Conservation (phyloP, 2,329 filamentous ascomycete species). For the Ophiostoma perfectum region DNA sequence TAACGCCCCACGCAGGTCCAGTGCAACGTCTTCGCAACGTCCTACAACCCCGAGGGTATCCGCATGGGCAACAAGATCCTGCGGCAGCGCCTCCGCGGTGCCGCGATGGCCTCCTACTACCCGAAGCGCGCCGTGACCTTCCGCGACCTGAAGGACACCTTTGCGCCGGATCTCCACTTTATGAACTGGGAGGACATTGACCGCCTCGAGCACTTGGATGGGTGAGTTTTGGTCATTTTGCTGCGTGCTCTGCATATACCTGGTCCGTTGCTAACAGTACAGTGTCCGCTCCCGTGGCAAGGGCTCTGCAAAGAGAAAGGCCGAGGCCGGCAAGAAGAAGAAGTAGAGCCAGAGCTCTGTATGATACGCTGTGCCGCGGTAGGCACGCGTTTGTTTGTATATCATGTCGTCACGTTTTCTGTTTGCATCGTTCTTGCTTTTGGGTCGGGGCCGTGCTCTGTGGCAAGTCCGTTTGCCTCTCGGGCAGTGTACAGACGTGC, state of each 20-base stretch:
- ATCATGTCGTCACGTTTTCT: constrained; percentile 9
- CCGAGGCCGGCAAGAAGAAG: constrained; percentile 26
- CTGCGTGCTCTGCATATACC: neutral
- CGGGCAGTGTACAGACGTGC: too few species aligned
- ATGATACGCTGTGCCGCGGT: neutral
- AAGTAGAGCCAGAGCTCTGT: neutral
- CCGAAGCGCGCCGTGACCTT: constrained; percentile 68
- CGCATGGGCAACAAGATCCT: constrained; percentile 90
- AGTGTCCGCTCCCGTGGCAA: constrained; percentile 78
- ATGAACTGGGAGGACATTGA: constrained; percentile 74
- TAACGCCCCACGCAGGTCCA: constrained; percentile 54
- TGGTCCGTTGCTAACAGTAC: constrained; percentile 23
- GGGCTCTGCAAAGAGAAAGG: constrained; percentile 83
- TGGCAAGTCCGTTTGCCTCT: too few species aligned
- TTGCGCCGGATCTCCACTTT: constrained; percentile 60
- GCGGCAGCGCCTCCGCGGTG: constrained; percentile 81
- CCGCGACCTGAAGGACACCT: constrained; percentile 65
- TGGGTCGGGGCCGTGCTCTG: too few species aligned
- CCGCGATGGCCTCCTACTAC: constrained; percentile 80
- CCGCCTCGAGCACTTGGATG: constrained; percentile 67
- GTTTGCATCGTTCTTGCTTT: too few species aligned
- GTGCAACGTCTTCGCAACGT: constrained; percentile 87
- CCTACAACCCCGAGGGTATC: constrained; percentile 76
- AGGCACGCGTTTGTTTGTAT: neutral
- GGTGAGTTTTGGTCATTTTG: constrained; percentile 38